Evolutionary conservation across 768 basidiomycete genomes (phyloP).

Genomic region (Tephrocybe rancida): DNA sequence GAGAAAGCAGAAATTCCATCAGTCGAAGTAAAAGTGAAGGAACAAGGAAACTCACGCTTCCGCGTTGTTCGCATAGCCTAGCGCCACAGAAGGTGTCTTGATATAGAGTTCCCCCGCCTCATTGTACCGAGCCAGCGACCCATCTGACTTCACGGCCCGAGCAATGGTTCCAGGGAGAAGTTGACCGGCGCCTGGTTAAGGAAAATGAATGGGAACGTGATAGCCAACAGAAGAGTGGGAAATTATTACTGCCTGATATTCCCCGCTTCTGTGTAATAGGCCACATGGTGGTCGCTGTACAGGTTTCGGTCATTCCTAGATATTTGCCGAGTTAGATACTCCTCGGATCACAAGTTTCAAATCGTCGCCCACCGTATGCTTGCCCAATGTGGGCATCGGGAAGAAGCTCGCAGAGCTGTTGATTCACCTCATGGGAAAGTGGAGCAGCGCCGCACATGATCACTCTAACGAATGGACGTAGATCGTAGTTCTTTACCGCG

Average conservation of each 20-base stretch:
- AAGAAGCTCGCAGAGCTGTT: conserved; percentile 49
- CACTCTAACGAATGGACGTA: conserved; percentile 42
- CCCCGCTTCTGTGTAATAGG: conserved; percentile 49
- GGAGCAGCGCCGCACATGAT: conserved; percentile 64
- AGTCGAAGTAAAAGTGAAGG: neutral
- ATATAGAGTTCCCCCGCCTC: conserved; percentile 66
- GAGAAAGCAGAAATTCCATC: neutral
- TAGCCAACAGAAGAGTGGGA: neutral
- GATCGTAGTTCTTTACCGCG: conserved; percentile 49
- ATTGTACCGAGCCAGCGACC: conserved; percentile 51
- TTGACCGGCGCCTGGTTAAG: conserved; percentile 48
- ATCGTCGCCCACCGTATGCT: conserved; percentile 47
- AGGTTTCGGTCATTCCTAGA: conserved; percentile 69
- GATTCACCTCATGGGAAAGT: conserved; percentile 53
- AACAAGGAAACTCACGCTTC: conserved; percentile 52
- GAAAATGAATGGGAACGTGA: neutral
- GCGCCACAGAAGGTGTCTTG: conserved; percentile 53
- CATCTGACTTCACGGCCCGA: conserved; percentile 59
- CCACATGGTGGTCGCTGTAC: conserved; percentile 53
- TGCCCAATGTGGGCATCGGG: conserved; percentile 59
- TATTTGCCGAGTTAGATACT: neutral
- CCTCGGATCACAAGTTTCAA: neutral
- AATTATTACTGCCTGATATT: conserved; percentile 47
- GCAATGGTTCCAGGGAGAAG: conserved; percentile 57
- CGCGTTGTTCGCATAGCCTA: conserved; percentile 60